Evolutionary conservation across 148 eudicot species (phyloP).

Genomic region (Nyssa sinensis): DNA sequence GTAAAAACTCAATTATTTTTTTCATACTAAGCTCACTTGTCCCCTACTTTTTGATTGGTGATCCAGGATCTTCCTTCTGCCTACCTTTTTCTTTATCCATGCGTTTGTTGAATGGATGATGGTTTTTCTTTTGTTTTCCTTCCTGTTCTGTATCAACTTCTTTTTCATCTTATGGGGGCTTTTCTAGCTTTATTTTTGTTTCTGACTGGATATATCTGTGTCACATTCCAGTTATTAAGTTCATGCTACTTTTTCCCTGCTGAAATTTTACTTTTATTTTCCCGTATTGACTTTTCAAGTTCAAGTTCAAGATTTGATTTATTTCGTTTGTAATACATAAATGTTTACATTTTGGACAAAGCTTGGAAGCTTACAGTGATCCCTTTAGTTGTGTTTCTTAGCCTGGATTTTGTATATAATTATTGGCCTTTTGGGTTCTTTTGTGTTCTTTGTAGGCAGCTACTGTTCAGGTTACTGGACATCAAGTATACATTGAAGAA

Average conservation of each 20-base stretch:
- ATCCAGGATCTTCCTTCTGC: background rate
- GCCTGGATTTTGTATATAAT: background rate
- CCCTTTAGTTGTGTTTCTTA: background rate
- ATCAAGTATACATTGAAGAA: slow-evolving; percentile 72
- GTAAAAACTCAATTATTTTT: background rate
- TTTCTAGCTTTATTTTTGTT: too few species aligned
- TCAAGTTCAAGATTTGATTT: too few species aligned
- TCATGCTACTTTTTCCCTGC: too few species aligned
- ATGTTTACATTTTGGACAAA: too few species aligned
- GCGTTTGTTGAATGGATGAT: background rate
- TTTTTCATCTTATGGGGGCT: background rate
- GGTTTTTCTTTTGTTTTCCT: background rate
- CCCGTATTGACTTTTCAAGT: too few species aligned
- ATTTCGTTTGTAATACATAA: too few species aligned
- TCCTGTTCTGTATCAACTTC: background rate
- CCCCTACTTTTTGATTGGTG: background rate
- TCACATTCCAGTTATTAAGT: too few species aligned
- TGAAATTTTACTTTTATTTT: too few species aligned
- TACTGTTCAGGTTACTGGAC: slow-evolving; percentile 63
- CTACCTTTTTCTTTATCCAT: background rate
- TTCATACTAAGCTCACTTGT: background rate
- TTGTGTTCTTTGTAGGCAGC: slow-evolving; percentile 66
- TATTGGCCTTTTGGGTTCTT: slow-evolving; percentile 3
- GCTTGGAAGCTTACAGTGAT: background rate
- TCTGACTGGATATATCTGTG: too few species aligned